These are phyloP conservation scores for Rhizopogon hawkerae DNA, from an alignment of 1,284 basidiomycete genomes.

Conservation along the genomic window DNA sequence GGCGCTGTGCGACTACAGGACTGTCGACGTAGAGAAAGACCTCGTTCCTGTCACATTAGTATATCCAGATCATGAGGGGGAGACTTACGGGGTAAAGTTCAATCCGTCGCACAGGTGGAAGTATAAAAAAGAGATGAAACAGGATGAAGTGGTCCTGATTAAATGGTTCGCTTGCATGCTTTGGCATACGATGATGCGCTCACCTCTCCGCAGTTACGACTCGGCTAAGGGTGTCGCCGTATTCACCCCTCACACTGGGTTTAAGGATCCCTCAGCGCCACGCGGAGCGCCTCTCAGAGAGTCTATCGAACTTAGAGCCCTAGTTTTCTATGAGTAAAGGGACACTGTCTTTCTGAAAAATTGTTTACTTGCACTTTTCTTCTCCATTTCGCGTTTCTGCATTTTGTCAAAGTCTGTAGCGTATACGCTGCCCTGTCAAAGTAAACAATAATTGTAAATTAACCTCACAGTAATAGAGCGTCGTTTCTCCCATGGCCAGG, in stretches of 20 bases:
- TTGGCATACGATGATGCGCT: constrained; percentile 13
- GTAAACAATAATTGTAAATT: no score
- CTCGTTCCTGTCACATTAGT: constrained; percentile 29
- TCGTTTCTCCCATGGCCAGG: no score
- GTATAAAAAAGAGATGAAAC: constrained; percentile 36
- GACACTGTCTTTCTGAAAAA: no score
- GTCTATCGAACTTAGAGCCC: constrained; percentile 32
- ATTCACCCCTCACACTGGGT: constrained; percentile 38
- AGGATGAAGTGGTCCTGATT: constrained; percentile 40
- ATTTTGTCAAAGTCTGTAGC: not conserved
- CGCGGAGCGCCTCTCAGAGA: constrained; percentile 26
- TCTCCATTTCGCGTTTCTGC: not conserved
- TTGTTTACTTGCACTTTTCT: not conserved
- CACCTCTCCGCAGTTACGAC: constrained; percentile 22
- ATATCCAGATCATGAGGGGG: constrained; percentile 27
- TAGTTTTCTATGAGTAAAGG: constrained; percentile 30
- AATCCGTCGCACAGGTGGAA: constrained; percentile 37
- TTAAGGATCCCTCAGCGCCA: constrained; percentile 31
- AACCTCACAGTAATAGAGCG: no score
- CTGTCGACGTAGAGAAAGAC: constrained; percentile 31
- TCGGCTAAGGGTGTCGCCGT: constrained; percentile 31
- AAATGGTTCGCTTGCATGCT: constrained; percentile 29
- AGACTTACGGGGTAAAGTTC: constrained; percentile 29
- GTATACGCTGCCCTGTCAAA: not conserved
- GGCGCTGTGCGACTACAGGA: constrained; percentile 42